These are phyloP conservation scores for Angophora floribunda DNA, from an alignment of 345 rosid genomes.

Conservation along the genomic window DNA sequence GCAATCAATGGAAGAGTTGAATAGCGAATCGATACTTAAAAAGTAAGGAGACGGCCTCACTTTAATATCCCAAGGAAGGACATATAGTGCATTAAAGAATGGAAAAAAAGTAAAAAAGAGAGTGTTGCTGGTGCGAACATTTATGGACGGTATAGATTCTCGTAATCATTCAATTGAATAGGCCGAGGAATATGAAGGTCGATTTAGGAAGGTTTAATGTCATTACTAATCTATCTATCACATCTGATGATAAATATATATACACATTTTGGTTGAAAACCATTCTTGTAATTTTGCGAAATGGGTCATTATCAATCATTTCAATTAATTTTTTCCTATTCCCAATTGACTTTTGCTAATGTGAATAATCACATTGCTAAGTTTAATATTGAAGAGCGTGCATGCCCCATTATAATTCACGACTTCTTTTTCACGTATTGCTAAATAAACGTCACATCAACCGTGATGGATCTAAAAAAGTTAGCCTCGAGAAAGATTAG, in stretches of 20 bases:
- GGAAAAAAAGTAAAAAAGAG: background rate
- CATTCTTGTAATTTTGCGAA: background rate
- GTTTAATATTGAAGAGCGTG: background rate
- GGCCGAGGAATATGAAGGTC: background rate
- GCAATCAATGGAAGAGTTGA: background rate
- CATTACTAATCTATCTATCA: background rate
- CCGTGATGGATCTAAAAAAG: accelerated
- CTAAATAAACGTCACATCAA: background rate
- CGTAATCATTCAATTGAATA: background rate
- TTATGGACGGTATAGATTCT: background rate
- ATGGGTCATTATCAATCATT: background rate
- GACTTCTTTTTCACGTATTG: background rate
- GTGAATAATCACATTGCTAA: background rate
- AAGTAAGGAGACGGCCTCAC: background rate
- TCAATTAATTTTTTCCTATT: background rate
- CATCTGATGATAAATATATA: background rate
- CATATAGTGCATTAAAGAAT: background rate
- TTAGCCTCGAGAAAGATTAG: background rate
- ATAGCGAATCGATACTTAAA: background rate
- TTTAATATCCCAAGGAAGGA: background rate
- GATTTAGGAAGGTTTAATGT: background rate
- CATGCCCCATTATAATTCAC: background rate
- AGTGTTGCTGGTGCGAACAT: background rate
- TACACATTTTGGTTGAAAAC: background rate
- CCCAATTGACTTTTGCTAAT: background rate